Base-by-base conservation (phyloP, 306 rosid genomes). In the Cucumis cinereus region DNA sequence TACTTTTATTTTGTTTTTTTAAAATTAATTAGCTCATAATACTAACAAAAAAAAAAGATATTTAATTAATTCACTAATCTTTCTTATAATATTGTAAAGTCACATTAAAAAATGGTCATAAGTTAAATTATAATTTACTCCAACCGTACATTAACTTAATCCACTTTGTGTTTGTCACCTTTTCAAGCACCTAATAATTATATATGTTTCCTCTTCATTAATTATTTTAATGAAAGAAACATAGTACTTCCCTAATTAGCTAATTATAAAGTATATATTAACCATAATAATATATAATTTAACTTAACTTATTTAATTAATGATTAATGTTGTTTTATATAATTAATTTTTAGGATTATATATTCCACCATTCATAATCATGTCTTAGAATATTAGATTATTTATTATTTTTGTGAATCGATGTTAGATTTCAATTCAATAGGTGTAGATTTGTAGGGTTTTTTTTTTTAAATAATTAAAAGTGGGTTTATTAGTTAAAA, bases 91-190 rank as follows among this genome's bases (percentile, higher is more conserved):
- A 43, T 20, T 67, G 54, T 22, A 41, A 67, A 41, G 58, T 70
- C 53, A 17, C 22, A 67, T 23, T 70, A 70, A 70, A 69, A 70
- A 45, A 22, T 24, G 45, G 49, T 45, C 38, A 13, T 3, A 67
- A 41, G 56, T 23, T 70, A 70, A 70, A 70, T 70, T 11, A 70
- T 70, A 45, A 47, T 23, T 47, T 70, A 70, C 75, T 70, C 75
- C 13, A 15, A 70, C 75, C 36, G 57, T 70, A 70, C 56, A 70
- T 45, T 45, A 15, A 23, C 75, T 70, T 70, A 70, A 70, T 70
- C 75, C 75, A 70, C 75, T 70, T 70, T 70, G 75, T 23, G 57
- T 38, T 47, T 70, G 57, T 7, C 75, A 70, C 57, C 53, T 70
- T 70, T 70, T 70, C 74, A 47, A 70, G 40, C 33, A 24, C 58